Evolutionary conservation across 2,329 filamentous ascomycete genomes (phyloP).

Genomic region (Ceratocystiopsis minuta): DNA sequence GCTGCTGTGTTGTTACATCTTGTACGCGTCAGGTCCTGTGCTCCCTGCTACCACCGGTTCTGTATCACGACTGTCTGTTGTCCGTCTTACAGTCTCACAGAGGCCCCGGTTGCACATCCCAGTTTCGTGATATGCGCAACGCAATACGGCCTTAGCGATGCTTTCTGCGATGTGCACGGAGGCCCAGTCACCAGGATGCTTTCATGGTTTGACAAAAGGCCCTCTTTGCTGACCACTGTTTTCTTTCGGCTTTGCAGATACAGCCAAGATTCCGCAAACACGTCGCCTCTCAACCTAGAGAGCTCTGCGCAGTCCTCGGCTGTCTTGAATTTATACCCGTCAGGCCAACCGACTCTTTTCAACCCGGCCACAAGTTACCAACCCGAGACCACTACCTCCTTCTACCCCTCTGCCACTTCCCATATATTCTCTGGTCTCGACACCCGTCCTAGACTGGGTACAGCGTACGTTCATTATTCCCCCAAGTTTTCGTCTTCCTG

Average conservation of each 20-base stretch:
- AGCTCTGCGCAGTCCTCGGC: constrained; percentile 30
- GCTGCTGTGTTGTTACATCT: too few species aligned
- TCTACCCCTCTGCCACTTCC: constrained; percentile 26
- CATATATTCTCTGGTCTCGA: constrained; percentile 30
- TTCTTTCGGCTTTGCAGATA: constrained; percentile 23
- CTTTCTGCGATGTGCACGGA: constrained; percentile 5
- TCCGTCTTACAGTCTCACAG: constrained; percentile 17
- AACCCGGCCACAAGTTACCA: constrained; percentile 29
- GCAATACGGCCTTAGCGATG: constrained; percentile 19
- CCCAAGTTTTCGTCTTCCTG: neutral
- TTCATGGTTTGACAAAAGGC: too few species aligned
- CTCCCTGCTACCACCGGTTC: constrained; percentile 18
- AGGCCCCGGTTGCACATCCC: too few species aligned
- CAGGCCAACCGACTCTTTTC: constrained; percentile 23
- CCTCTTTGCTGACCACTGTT: neutral
- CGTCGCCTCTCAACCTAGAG: constrained; percentile 35
- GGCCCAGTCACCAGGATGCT: too few species aligned
- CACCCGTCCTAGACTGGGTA: constrained; percentile 34
- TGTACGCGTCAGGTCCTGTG: neutral
- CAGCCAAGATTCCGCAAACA: constrained; percentile 30
- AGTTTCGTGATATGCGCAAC: constrained; percentile 9
- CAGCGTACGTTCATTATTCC: constrained; percentile 29
- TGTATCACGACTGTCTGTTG: constrained; percentile 26
- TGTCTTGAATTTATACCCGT: constrained; percentile 33
- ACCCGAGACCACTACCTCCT: constrained; percentile 27